Percentiles rank a stretch among this genome's conserved stretches.
Conservation (phyloP, 805 yeast genomes). For the Suhomyces pyralidae region DNA sequence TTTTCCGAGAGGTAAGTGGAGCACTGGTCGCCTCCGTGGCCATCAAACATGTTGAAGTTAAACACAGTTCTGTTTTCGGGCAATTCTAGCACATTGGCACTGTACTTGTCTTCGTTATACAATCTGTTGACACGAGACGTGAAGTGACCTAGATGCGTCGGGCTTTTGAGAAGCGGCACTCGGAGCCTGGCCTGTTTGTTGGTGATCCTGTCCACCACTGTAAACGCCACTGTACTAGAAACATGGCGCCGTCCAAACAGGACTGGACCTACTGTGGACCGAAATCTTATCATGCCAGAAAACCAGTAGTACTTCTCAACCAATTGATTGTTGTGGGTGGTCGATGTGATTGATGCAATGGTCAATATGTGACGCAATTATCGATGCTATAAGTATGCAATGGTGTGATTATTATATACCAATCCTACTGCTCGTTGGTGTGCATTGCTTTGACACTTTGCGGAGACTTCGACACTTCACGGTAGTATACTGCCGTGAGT, state of each 20-base stretch:
- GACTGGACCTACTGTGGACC: background rate
- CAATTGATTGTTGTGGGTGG: background rate
- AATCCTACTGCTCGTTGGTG: background rate
- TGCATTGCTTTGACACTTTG: too few relatives aligned
- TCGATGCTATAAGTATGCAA: too few relatives aligned
- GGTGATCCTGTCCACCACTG: slow-evolving; percentile 21
- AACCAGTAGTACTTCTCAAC: background rate
- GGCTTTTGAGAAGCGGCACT: slow-evolving; percentile 60
- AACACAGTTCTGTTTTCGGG: slow-evolving; percentile 36
- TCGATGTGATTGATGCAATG: background rate
- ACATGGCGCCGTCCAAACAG: slow-evolving; percentile 4
- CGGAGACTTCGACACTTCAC: background rate
- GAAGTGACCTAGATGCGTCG: slow-evolving; percentile 75
- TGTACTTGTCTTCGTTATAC: slow-evolving; percentile 78
- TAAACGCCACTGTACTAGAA: slow-evolving; percentile 26
- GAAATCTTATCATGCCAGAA: background rate
- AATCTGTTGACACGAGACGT: slow-evolving; percentile 72
- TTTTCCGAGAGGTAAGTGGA: slow-evolving; percentile 55
- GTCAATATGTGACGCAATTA: too few relatives aligned
- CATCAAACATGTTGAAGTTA: slow-evolving; percentile 80
- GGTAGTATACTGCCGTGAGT: background rate
- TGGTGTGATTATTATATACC: too few relatives aligned
- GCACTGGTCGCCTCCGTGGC: slow-evolving; percentile 89
- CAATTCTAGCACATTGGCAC: slow-evolving; percentile 55
- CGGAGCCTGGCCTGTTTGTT: slow-evolving; percentile 33